Percentiles rank a stretch among this genome's conserved stretches.
Evolutionary conservation across 257 asterid species (phyloP).

Genomic region (Leonotis leonurus): DNA sequence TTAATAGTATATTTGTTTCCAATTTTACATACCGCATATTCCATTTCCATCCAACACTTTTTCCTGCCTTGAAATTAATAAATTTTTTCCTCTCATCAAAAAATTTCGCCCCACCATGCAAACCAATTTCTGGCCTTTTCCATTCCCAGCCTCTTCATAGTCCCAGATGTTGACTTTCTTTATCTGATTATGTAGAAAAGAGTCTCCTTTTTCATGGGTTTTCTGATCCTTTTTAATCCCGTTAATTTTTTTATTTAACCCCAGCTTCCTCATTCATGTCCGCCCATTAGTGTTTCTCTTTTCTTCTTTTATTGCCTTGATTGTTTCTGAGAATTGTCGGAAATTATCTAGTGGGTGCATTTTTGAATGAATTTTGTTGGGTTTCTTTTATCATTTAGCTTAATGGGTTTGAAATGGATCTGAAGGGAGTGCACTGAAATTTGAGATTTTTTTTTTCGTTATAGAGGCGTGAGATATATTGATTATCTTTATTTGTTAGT

Average conservation of each 20-base stretch:
- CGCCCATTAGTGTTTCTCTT: not conserved
- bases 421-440: conserved; percentile 11
- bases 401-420: conserved; percentile 23
- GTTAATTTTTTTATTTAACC: conserved; percentile 1
- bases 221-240: conserved; percentile 7
- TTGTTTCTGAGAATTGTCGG: not conserved
- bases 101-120: conserved; percentile 17
- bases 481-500: conserved; percentile 4
- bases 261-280: not conserved
- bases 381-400: conserved; percentile 2
- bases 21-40: not conserved
- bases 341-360: not conserved
- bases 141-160: conserved; percentile 12
- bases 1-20: not conserved
- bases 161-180: conserved; percentile 21
- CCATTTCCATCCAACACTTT: not conserved
- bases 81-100: conserved; percentile 1
- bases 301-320: not conserved
- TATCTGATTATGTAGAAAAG: conserved; percentile 9
- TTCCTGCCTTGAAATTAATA: not conserved
- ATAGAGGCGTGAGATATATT: conserved; percentile 5
- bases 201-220: not conserved
- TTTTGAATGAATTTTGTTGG: conserved; percentile 13
- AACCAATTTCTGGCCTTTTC: conserved; percentile 15
- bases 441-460: conserved; percentile 20